These are phyloP conservation scores for Rhodotorula sp. DNA, from an alignment of 1,284 basidiomycete species.

Conservation along the genomic window DNA sequence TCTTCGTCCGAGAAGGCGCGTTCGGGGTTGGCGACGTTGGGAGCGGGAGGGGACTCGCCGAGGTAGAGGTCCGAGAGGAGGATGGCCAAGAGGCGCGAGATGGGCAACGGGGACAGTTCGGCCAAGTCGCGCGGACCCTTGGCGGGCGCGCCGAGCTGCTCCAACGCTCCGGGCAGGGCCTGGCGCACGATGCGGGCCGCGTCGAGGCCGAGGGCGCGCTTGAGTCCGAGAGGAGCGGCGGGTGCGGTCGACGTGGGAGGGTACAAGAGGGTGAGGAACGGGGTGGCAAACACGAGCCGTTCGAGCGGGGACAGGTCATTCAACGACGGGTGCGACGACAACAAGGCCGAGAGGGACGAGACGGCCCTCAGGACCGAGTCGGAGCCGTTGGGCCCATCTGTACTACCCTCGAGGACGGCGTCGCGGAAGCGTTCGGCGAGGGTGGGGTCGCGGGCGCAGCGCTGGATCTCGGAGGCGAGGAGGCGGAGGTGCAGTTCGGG, in stretches of 20 bases:
- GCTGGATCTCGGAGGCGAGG: slow-evolving; percentile 79
- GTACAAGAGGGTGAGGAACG: slow-evolving; percentile 63
- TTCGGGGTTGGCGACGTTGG: slow-evolving; percentile 32
- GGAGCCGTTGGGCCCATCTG: slow-evolving; percentile 55
- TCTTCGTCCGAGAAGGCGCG: slow-evolving; percentile 43
- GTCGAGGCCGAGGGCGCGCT: slow-evolving; percentile 37
- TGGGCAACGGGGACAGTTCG: slow-evolving; percentile 69
- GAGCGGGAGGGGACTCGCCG: slow-evolving; percentile 30
- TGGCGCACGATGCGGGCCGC: slow-evolving; percentile 33
- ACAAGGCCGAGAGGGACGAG: slow-evolving; percentile 68
- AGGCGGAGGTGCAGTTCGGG: slow-evolving; percentile 73
- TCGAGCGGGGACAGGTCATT: slow-evolving; percentile 75
- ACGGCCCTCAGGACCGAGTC: slow-evolving; percentile 57
- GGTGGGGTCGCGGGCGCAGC: slow-evolving; percentile 79
- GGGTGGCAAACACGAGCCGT: slow-evolving; percentile 68
- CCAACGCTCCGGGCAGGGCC: slow-evolving; percentile 18
- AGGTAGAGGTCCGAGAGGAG: slow-evolving; percentile 61
- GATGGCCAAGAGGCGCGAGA: slow-evolving; percentile 74
- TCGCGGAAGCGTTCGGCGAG: slow-evolving; percentile 81
- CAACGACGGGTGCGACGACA: slow-evolving; percentile 68
- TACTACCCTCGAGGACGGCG: slow-evolving; percentile 75
- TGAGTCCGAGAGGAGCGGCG: slow-evolving; percentile 7
- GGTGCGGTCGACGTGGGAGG: slow-evolving; percentile 10
- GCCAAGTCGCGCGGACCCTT: slow-evolving; percentile 68
- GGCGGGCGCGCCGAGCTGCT: slow-evolving; percentile 39